phyloP scores from a whole-genome alignment of 2,329 filamentous ascomycete species.

The Xylaria sp. region DNA sequence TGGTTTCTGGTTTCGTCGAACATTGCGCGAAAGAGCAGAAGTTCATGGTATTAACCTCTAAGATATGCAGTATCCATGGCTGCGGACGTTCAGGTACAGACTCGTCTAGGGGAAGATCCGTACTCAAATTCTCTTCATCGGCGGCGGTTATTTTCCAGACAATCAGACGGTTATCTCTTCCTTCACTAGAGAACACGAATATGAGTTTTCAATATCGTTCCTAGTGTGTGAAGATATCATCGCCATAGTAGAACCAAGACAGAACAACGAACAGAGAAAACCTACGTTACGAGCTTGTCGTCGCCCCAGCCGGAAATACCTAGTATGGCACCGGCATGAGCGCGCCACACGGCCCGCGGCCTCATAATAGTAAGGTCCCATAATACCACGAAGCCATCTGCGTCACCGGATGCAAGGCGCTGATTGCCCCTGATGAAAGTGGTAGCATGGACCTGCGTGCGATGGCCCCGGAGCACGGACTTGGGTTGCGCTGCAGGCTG shows the following conservation, averaged over 20 bases:
- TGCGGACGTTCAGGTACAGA: slow-evolving; percentile 56
- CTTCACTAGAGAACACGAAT: slow-evolving; percentile 67
- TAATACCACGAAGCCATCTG: slow-evolving; percentile 84
- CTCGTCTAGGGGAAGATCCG: slow-evolving; percentile 72
- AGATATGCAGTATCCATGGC: slow-evolving; percentile 84
- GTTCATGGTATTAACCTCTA: slow-evolving; percentile 91
- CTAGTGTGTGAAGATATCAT: background rate
- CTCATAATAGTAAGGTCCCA: slow-evolving; percentile 87
- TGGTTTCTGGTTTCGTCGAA: slow-evolving; percentile 42
- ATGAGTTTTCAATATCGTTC: slow-evolving; percentile 10
- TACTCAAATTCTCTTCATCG: slow-evolving; percentile 70
- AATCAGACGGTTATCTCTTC: slow-evolving; percentile 83
- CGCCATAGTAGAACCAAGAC: background rate
- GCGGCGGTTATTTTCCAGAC: slow-evolving; percentile 76
- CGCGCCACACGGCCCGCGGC: slow-evolving; percentile 82
- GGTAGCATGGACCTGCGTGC: slow-evolving; percentile 77
- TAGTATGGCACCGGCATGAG: slow-evolving; percentile 79
- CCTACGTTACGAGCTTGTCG: slow-evolving; percentile 84
- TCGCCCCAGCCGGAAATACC: slow-evolving; percentile 73
- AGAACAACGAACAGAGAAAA: slow-evolving; percentile 34
- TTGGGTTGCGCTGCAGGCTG: slow-evolving; percentile 52
- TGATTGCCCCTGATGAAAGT: slow-evolving; percentile 75
- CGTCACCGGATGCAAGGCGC: slow-evolving; percentile 84
- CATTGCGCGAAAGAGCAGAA: slow-evolving; percentile 85
- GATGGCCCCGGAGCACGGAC: slow-evolving; percentile 83